Evolutionary conservation across 2,329 filamentous ascomycete species (phyloP).

Genomic region (Metarhizium sp.): DNA sequence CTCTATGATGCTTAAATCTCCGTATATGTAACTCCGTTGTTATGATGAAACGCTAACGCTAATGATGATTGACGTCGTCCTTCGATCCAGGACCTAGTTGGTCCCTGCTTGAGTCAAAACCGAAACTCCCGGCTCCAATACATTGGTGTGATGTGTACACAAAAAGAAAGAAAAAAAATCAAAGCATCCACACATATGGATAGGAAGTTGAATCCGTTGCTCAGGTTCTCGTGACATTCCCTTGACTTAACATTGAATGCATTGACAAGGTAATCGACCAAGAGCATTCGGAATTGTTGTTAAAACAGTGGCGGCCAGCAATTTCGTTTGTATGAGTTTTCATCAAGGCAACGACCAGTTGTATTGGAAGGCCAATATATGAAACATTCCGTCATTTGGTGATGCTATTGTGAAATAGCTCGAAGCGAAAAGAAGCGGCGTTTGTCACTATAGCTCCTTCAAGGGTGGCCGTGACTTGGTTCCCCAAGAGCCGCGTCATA

Average conservation of each 20-base stretch:
- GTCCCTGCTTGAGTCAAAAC: neutral
- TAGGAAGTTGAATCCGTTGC: neutral
- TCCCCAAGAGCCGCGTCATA: slow-evolving; percentile 27
- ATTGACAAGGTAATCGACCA: neutral
- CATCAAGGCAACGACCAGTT: neutral
- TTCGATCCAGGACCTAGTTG: neutral
- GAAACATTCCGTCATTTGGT: neutral
- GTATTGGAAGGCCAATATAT: neutral
- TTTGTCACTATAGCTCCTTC: neutral
- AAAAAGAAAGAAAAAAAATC: neutral
- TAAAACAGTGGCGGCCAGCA: neutral
- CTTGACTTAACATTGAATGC: neutral
- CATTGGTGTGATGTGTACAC: neutral
- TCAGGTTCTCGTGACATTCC: neutral
- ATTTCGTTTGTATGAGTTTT: neutral
- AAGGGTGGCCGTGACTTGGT: slow-evolving; percentile 22
- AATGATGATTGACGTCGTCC: neutral
- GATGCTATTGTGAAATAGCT: neutral
- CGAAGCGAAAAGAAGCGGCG: neutral
- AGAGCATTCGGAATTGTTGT: neutral
- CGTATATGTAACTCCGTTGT: neutral
- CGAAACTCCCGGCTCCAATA: slow-evolving; percentile 1
- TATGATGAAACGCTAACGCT: slow-evolving; percentile 5
- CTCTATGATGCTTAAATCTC: slow-evolving; percentile 1
- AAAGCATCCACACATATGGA: slow-evolving; percentile 8